A percentile compares a stretch with the other conserved stretches of the same genome.
phyloP scores from a whole-genome alignment of 495 filamentous ascomycete species.

The Massariosphaeria phaeospora region DNA sequence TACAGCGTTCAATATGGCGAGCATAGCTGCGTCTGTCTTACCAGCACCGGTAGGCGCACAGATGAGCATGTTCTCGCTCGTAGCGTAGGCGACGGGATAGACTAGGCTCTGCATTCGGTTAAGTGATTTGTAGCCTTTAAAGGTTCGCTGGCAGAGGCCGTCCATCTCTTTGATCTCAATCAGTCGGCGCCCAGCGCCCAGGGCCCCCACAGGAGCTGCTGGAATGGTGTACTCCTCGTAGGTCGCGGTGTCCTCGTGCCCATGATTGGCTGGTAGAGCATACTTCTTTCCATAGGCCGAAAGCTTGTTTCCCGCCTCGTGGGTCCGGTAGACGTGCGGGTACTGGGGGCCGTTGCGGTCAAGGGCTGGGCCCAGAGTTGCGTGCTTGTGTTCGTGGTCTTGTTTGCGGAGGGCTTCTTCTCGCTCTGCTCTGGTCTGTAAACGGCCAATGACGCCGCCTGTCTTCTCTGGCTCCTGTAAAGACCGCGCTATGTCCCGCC shows the following conservation, averaged over 20 bases:
- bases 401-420: conserved; percentile 66
- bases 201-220: conserved; percentile 69
- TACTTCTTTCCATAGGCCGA: conserved; percentile 72
- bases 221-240: conserved; percentile 89
- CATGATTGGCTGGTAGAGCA: conserved; percentile 40
- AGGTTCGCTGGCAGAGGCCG: conserved; percentile 82
- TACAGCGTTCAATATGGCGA: conserved; percentile 85
- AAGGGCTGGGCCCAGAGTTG: conserved; percentile 57
- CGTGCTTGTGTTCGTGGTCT: conserved; percentile 78
- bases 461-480: conserved; percentile 39
- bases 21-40: conserved; percentile 98
- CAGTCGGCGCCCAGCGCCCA: conserved; percentile 65
- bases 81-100: conserved; percentile 92
- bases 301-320: conserved; percentile 77
- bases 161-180: conserved; percentile 78
- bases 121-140: conserved; percentile 85
- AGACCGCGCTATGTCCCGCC: conserved; percentile 55
- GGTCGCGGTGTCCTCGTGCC: conserved; percentile 45
- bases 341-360: conserved; percentile 64
- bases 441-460: conserved; percentile 52
- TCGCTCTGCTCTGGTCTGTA: conserved; percentile 71
- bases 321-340: conserved; percentile 84
- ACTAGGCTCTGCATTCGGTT: conserved; percentile 98
- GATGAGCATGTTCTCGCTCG: conserved; percentile 96
- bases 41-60: conserved; percentile 96